Conservation (phyloP, 768 basidiomycete genomes). For the Mycena venus region DNA sequence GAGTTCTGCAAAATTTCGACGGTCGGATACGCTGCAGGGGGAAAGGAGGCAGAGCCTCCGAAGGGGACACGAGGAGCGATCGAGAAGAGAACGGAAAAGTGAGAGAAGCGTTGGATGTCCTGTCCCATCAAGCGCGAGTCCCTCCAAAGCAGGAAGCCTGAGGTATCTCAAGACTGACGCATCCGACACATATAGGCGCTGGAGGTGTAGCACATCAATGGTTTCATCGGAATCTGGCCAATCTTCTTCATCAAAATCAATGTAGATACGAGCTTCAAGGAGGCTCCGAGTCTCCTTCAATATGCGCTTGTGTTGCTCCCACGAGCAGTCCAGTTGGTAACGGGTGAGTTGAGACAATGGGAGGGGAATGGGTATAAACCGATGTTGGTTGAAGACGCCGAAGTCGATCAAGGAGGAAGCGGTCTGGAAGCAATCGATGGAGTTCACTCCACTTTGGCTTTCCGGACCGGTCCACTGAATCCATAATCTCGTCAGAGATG, state of each 20-base stretch:
- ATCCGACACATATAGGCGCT: background rate
- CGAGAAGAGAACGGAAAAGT: background rate
- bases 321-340: background rate
- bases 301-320: background rate
- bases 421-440: background rate
- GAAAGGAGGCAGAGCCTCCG: background rate
- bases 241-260: background rate
- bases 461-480: background rate
- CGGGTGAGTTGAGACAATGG: slow-evolving; percentile 1
- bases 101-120: background rate
- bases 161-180: background rate
- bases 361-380: background rate
- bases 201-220: background rate
- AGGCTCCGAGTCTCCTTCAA: background rate
- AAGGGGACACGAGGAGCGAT: background rate
- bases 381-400: background rate
- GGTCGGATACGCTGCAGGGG: background rate
- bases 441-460: background rate
- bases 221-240: background rate
- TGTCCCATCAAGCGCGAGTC: background rate
- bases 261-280: background rate
- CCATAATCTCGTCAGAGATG: background rate
- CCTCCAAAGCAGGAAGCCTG: background rate
- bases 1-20: background rate
- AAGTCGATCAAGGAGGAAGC: slow-evolving; percentile 1